Evolutionary conservation across 805 yeast species (phyloP).

Genomic region (Candida sithepensis): DNA sequence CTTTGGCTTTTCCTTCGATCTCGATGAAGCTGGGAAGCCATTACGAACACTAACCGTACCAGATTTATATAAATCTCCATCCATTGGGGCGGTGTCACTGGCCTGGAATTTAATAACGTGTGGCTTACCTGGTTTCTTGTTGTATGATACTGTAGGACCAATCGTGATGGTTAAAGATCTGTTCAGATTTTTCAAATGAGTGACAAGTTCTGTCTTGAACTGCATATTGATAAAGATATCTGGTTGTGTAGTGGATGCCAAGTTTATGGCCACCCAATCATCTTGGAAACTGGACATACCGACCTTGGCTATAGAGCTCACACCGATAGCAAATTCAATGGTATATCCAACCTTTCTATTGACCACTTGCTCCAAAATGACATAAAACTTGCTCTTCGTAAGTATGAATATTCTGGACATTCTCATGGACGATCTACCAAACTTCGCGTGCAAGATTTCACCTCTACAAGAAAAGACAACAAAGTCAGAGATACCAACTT

Average conservation of each 20-base stretch:
- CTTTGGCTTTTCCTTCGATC: conserved; percentile 73
- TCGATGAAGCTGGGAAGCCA: conserved; percentile 73
- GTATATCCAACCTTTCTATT: conserved; percentile 51
- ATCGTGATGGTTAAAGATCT: conserved; percentile 58
- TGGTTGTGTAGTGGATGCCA: conserved; percentile 55
- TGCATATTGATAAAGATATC: conserved; percentile 78
- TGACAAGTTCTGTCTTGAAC: conserved; percentile 85
- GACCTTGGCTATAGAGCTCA: conserved; percentile 55
- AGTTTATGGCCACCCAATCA: conserved; percentile 81
- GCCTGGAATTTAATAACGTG: conserved; percentile 69
- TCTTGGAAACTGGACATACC: conserved; percentile 78
- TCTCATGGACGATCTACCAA: conserved; percentile 88
- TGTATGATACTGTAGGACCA: conserved; percentile 72
- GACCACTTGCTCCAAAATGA: conserved; percentile 69
- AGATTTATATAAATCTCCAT: conserved; percentile 80
- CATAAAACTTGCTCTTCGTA: conserved; percentile 57
- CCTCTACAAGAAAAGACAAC: conserved; percentile 81
- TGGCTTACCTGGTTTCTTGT: conserved; percentile 82
- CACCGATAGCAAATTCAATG: conserved; percentile 61
- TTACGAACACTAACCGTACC: conserved; percentile 76
- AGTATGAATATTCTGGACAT: conserved; percentile 69
- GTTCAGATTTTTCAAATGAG: conserved; percentile 64
- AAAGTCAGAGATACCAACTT: conserved; percentile 63
- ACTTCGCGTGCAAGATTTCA: conserved; percentile 76
- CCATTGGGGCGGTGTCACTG: conserved; percentile 58